phyloP scores from a whole-genome alignment of 192 early-diverging fungal genomes.

The Coemansia sp. region DNA sequence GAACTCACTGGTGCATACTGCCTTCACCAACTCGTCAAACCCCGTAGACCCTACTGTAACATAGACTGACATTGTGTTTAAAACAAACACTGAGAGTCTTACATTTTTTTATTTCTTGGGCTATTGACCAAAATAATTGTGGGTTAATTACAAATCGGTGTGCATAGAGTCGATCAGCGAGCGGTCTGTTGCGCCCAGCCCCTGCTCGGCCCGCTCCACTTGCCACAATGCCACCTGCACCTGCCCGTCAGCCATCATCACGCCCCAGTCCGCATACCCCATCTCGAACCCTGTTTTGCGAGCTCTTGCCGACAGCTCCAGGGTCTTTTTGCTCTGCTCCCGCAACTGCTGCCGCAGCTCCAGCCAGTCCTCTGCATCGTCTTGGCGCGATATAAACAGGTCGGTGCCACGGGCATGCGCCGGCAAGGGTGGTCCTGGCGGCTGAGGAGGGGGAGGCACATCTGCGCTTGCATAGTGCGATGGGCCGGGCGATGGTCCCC shows the following conservation, averaged over 20 bases:
- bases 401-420: conserved; percentile 23
- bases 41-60: conserved; percentile 92
- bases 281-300: conserved; percentile 42
- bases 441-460: background rate
- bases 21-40: conserved; percentile 71
- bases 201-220: conserved; percentile 49
- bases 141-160: conserved; percentile 14
- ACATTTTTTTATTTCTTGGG: too few species aligned
- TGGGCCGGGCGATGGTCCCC: conserved; percentile 27
- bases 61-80: conserved; percentile 61
- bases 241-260: conserved; percentile 35
- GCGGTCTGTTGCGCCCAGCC: conserved; percentile 19
- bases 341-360: conserved; percentile 26
- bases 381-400: conserved; percentile 28
- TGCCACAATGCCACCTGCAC: conserved; percentile 45
- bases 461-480: conserved; percentile 2
- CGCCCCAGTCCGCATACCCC: conserved; percentile 29
- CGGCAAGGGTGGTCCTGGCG: conserved; percentile 17
- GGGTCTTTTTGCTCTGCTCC: conserved; percentile 29
- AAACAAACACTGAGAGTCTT: too few species aligned
- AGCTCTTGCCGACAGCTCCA: conserved; percentile 23
- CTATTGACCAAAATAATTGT: background rate
- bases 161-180: conserved; percentile 20
- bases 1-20: conserved; percentile 48
- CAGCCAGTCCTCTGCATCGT: conserved; percentile 35